Evolutionary conservation across 106 monocot genomes (phyloP).

Genomic region (Acorus gramineus): DNA sequence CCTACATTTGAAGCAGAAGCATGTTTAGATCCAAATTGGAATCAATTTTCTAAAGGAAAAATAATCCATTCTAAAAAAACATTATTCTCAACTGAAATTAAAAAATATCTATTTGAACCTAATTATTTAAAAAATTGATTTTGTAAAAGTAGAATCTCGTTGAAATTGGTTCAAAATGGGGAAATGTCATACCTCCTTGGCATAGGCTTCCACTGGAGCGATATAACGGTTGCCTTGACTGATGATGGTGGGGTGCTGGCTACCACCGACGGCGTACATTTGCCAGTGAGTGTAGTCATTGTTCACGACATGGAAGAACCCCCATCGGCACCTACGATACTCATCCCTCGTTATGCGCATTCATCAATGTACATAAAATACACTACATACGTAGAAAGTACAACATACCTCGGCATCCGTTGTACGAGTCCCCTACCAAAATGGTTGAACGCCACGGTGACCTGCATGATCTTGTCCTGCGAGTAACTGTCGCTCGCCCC

Average conservation of each 20-base stretch:
- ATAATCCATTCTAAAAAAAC: too few species aligned
- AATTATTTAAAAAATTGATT: too few species aligned
- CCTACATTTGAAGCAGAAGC: constrained; percentile 1
- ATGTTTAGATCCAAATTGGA: too few species aligned
- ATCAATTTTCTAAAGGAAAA: too few species aligned
- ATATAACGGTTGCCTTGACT: constrained; percentile 54
- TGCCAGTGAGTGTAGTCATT: constrained; percentile 72
- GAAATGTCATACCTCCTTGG: constrained; percentile 23
- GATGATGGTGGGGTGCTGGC: constrained; percentile 43
- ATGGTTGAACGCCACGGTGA: constrained; percentile 69
- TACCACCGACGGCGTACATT: constrained; percentile 57
- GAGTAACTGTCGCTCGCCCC: constrained; percentile 22
- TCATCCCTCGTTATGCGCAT: too few species aligned
- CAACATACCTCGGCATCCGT: constrained; percentile 42
- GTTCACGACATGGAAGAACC: constrained; percentile 66
- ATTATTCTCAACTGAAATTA: too few species aligned
- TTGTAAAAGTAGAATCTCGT: too few species aligned
- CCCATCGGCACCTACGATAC: constrained; percentile 29
- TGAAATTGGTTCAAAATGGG: too few species aligned
- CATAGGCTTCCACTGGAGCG: constrained; percentile 12
- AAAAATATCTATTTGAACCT: too few species aligned
- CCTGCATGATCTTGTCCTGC: constrained; percentile 39
- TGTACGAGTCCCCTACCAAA: constrained; percentile 44
- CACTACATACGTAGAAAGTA: too few species aligned
- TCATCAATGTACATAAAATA: too few species aligned